phyloP scores from a whole-genome alignment of 805 yeast genomes.

The Hanseniaspora thailandica region DNA sequence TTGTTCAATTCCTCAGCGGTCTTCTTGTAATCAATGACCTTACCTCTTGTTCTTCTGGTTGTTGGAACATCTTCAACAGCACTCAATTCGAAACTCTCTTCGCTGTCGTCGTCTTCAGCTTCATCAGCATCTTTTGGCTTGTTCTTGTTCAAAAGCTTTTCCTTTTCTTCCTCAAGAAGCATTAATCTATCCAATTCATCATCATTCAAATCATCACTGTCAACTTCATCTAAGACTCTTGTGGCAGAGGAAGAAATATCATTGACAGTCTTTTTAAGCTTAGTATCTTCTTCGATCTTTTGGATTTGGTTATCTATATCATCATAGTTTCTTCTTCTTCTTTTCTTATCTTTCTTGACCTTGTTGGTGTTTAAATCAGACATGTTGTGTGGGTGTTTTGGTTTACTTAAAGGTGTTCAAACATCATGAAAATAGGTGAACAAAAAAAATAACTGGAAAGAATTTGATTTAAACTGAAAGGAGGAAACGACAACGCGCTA shows the following conservation, averaged over 20 bases:
- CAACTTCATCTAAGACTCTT: background rate
- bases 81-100: conserved; percentile 8
- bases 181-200: conserved; percentile 12
- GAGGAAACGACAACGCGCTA: too few relatives aligned
- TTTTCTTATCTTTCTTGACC: conserved; percentile 12
- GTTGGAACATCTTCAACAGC: background rate
- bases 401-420: too few relatives aligned
- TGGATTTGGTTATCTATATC: conserved; percentile 13
- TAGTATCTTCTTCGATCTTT: background rate
- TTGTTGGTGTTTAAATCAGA: background rate
- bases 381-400: background rate
- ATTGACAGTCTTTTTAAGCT: background rate
- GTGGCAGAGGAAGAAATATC: background rate
- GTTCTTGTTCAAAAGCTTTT: background rate
- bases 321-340: conserved; percentile 16
- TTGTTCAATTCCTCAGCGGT: conserved; percentile 9
- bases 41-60: conserved; percentile 15
- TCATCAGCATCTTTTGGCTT: background rate
- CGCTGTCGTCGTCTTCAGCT: conserved; percentile 9
- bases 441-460: too few relatives aligned
- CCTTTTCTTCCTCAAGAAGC: conserved; percentile 13
- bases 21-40: conserved; percentile 13
- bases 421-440: background rate
- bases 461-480: too few relatives aligned
- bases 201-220: conserved; percentile 11